Base-by-base conservation (phyloP, 352 stramenopile genomes). In the Plasmopara muralis region DNA sequence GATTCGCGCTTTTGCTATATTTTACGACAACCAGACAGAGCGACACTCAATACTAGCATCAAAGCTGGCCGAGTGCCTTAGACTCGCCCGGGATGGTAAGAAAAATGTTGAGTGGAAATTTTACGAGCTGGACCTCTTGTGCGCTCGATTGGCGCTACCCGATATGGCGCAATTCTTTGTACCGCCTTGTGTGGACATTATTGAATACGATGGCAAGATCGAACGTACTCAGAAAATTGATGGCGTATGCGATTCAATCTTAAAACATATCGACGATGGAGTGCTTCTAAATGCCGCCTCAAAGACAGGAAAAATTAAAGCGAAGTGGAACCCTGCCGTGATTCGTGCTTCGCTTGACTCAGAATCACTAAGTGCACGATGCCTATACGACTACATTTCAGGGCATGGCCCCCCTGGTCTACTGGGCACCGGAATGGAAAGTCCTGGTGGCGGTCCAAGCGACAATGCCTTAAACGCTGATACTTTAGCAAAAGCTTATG, bases 111-210 rank as follows among this genome's bases (percentile, higher is more conserved):
- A 61, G 28, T 89, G 72, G 72, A 76, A 76, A 37, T 89, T 84
- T 62, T 59, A 76, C 25, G 78, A 92, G 51, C 60, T 95, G 18
- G 84, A 95, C 40, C 47, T 95, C 18, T 66, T 95, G 20, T 95
- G 84, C 52, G 77, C 80, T 55, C 70, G 84, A 33, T 57, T 95
- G 6, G 58, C 82, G 6, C 58, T 89, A 15, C 80, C 78, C 31
- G 84, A 95, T 64, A 67, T 92, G 53, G 74, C 73, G 0, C 78
- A 89, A 57, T 60, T 61, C 1, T 95, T 95, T 57, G 80, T 93
- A 9, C 84, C 84, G 13, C 57, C 68, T 7, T 85, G 69, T 52
- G 65, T 78, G 10, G 72, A 89, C 55, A 55, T 89, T 39, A 55
- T 91, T 15, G 64, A 88, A 43, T 57, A 72, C 35, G 68, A 78